Evolutionary conservation across 441 rosid species (phyloP).

Genomic region (Populus hybrid): DNA sequence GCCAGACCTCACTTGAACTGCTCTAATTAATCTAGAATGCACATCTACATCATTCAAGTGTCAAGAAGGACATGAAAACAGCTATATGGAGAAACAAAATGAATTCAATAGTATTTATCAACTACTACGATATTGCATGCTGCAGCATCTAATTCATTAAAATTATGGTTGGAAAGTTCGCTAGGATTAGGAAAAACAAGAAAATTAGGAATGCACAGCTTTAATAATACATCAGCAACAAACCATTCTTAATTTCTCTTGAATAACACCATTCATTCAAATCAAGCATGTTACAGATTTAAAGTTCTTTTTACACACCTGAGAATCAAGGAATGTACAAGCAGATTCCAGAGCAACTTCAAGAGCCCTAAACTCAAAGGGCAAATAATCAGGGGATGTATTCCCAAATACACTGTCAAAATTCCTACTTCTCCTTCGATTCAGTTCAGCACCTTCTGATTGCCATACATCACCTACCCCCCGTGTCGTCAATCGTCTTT

Average conservation of each 20-base stretch:
- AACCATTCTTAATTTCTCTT: neutral
- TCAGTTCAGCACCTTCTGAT: constrained; percentile 52
- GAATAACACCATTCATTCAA: neutral
- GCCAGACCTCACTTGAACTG: neutral
- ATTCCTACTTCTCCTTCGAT: constrained; percentile 57
- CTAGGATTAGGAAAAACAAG: neutral
- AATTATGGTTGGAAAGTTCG: constrained; percentile 9
- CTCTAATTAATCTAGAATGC: neutral
- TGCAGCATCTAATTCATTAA: neutral
- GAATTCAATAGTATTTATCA: neutral
- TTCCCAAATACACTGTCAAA: constrained; percentile 64
- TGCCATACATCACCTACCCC: constrained; percentile 78
- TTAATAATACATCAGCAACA: neutral
- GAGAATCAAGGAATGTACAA: constrained; percentile 95
- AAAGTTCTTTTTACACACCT: constrained; percentile 49
- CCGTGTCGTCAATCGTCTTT: constrained; percentile 60
- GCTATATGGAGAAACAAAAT: neutral
- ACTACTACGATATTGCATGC: neutral
- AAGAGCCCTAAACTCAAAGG: constrained; percentile 94
- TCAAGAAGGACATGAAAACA: neutral
- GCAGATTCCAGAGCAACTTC: constrained; percentile 96
- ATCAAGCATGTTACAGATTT: neutral
- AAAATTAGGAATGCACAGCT: neutral
- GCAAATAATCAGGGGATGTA: constrained; percentile 90
- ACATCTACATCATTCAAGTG: neutral